Evolutionary conservation across 305 asterid species (phyloP).

Genomic region (Fraxinus platypoda): DNA sequence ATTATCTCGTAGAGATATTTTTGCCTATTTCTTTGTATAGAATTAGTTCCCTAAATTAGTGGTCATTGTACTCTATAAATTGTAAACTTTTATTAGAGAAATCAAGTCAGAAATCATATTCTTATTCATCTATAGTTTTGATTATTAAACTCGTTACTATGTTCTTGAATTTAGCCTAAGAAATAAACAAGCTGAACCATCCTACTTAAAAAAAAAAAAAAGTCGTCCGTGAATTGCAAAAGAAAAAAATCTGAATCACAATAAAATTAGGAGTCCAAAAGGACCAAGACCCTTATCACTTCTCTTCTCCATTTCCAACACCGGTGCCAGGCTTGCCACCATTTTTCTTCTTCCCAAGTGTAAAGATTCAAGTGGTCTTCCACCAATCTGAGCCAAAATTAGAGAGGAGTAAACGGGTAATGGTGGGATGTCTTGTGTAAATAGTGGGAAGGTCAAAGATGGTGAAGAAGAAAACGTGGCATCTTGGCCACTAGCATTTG

Average conservation of each 20-base stretch:
- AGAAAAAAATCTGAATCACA: neutral
- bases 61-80: neutral
- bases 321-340: neutral
- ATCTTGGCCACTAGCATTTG: neutral
- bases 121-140: neutral
- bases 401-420: neutral
- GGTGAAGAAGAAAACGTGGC: neutral
- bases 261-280: neutral
- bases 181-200: neutral
- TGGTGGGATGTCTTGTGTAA: neutral
- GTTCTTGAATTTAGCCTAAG: neutral
- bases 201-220: neutral
- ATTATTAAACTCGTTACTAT: neutral
- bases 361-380: neutral
- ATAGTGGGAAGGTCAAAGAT: neutral
- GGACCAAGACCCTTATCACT: neutral
- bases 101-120: neutral
- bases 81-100: neutral
- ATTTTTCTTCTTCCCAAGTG: neutral
- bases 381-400: neutral
- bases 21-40: neutral
- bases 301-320: neutral
- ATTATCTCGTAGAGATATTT: neutral
- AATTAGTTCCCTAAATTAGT: neutral
- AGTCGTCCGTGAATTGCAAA: neutral